These are phyloP conservation scores for Seiridium unicorne DNA, from an alignment of 2,329 filamentous ascomycete genomes.

Conservation along the genomic window DNA sequence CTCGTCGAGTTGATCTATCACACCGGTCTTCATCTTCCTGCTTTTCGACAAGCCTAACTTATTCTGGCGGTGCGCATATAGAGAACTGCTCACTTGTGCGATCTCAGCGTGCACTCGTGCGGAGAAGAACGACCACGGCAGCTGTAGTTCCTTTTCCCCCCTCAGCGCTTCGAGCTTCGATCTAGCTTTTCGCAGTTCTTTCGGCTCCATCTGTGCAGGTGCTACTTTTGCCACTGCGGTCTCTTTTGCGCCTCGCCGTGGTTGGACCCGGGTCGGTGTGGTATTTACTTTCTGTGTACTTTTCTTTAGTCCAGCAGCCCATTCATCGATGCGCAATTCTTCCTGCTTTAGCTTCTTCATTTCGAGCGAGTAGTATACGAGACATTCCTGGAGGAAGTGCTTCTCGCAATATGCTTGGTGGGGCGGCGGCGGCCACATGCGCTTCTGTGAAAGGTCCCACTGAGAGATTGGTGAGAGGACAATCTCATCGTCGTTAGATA, in stretches of 20 bases:
- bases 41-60: not conserved
- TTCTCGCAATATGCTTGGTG: slow-evolving; percentile 22
- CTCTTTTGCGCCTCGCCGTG: not conserved
- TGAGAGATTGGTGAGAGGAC: slow-evolving; percentile 1
- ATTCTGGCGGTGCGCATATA: not conserved
- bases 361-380: slow-evolving; percentile 19
- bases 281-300: not conserved
- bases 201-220: slow-evolving; percentile 7
- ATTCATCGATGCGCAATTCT: not conserved
- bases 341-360: slow-evolving; percentile 9
- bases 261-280: not conserved
- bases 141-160: slow-evolving; percentile 10
- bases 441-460: slow-evolving; percentile 7
- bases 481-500: not conserved
- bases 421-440: slow-evolving; percentile 17
- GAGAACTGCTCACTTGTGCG: not conserved
- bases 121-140: slow-evolving; percentile 12
- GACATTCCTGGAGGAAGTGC: slow-evolving; percentile 24
- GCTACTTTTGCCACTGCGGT: slow-evolving; percentile 4
- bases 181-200: not conserved
- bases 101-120: not conserved
- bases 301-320: not conserved
- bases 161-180: slow-evolving; percentile 1
- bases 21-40: not conserved
- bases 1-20: not conserved